A percentile compares a stretch with the other conserved stretches of the same genome.
These are phyloP conservation scores for Alternaria sp. DNA, from an alignment of 2,329 filamentous ascomycete species.

Conservation along the genomic window DNA sequence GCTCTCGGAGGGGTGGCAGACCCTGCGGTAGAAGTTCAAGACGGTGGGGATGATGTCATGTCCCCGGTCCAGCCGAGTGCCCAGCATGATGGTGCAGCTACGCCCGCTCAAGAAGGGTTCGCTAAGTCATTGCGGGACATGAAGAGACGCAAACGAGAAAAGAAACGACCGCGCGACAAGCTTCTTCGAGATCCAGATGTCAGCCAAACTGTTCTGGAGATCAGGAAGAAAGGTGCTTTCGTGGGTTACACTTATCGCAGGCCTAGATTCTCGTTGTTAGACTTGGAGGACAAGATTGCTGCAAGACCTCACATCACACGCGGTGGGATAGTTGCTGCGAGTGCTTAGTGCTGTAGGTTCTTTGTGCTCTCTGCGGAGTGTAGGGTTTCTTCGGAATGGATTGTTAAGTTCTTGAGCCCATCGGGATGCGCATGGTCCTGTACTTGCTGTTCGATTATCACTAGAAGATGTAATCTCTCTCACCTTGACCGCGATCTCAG, in stretches of 20 bases:
- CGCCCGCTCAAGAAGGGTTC: background rate
- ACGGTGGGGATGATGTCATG: background rate
- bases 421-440: background rate
- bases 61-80: background rate
- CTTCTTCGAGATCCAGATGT: constrained; percentile 75
- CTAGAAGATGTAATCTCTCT: background rate
- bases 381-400: background rate
- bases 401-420: background rate
- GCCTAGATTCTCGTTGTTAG: constrained; percentile 43
- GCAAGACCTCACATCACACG: constrained; percentile 1
- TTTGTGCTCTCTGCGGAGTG: background rate
- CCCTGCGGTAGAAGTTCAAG: background rate
- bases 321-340: constrained; percentile 10
- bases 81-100: background rate
- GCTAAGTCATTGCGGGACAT: constrained; percentile 14
- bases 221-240: constrained; percentile 84
- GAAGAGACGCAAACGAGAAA: constrained; percentile 67
- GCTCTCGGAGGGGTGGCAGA: background rate
- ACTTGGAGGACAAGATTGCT: constrained; percentile 32
- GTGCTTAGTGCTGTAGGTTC: background rate
- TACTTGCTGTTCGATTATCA: background rate
- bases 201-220: constrained; percentile 72
- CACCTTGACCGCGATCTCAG: background rate
- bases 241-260: constrained; percentile 86
- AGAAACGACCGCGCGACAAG: constrained; percentile 82